Conservation (phyloP, 2,329 filamentous ascomycete species). For the Fusarium ramigenum region DNA sequence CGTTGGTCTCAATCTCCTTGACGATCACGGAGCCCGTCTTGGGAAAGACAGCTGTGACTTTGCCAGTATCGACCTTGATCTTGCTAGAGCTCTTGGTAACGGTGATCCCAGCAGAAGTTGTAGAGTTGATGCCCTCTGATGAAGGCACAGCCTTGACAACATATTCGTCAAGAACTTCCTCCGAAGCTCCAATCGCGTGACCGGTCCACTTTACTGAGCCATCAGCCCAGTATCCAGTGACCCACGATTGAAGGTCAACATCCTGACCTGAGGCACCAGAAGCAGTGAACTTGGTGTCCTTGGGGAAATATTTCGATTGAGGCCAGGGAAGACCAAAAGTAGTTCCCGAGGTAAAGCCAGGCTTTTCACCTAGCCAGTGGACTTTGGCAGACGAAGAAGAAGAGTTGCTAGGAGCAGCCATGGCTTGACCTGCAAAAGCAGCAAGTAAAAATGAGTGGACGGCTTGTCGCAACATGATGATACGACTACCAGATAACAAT, state of each 20-base stretch:
- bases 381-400: slow-evolving; percentile 41
- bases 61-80: slow-evolving; percentile 56
- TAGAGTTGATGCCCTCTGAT: slow-evolving; percentile 20
- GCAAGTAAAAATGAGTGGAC: slow-evolving; percentile 34
- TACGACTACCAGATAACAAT: slow-evolving; percentile 13
- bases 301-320: slow-evolving; percentile 49
- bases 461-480: slow-evolving; percentile 33
- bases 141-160: slow-evolving; percentile 40
- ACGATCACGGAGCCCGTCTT: slow-evolving; percentile 54
- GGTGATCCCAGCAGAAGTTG: slow-evolving; percentile 2
- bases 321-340: slow-evolving; percentile 59
- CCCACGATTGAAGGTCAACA: slow-evolving; percentile 59
- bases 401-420: slow-evolving; percentile 27
- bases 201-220: slow-evolving; percentile 70
- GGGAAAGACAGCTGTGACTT: slow-evolving; percentile 53
- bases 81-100: slow-evolving; percentile 38
- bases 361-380: slow-evolving; percentile 53
- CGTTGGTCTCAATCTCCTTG: slow-evolving; percentile 51
- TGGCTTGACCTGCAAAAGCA: slow-evolving; percentile 15
- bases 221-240: slow-evolving; percentile 68
- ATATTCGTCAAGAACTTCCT: slow-evolving; percentile 54
- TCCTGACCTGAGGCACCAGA: slow-evolving; percentile 32
- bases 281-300: slow-evolving; percentile 50
- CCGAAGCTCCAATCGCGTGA: slow-evolving; percentile 60
- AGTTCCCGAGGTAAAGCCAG: slow-evolving; percentile 47